Evolutionary conservation across 441 rosid genomes (phyloP).

Genomic region (Pelargonium fulgidum): DNA sequence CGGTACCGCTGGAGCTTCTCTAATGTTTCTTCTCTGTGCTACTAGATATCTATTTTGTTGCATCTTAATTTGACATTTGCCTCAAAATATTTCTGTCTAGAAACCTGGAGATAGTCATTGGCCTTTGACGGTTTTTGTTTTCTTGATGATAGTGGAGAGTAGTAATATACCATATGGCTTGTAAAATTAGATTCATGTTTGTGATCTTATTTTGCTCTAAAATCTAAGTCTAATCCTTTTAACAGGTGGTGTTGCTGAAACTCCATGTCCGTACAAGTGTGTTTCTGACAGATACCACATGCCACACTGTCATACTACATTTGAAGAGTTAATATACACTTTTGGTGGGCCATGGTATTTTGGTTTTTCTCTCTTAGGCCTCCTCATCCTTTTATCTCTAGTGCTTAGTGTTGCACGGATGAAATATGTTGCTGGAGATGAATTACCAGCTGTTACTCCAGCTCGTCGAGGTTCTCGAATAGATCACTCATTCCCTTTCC

Average conservation of each 20-base stretch:
- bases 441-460: slow-evolving; percentile 50
- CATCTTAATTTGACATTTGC: slow-evolving; percentile 1
- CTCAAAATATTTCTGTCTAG: not conserved
- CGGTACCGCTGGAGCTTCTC: slow-evolving; percentile 32
- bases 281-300: slow-evolving; percentile 77
- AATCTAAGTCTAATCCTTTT: slow-evolving; percentile 12
- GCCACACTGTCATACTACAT: slow-evolving; percentile 85
- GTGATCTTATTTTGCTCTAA: slow-evolving; percentile 13
- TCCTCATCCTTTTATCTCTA: slow-evolving; percentile 72
- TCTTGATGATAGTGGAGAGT: not conserved
- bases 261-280: slow-evolving; percentile 79
- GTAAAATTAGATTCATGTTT: not conserved
- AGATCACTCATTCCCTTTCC: slow-evolving; percentile 81
- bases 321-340: slow-evolving; percentile 83
- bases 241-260: slow-evolving; percentile 77
- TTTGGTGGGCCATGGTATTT: slow-evolving; percentile 95
- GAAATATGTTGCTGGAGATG: slow-evolving; percentile 82
- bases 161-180: not conserved
- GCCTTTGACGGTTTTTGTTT: slow-evolving; percentile 10
- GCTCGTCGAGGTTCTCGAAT: slow-evolving; percentile 56
- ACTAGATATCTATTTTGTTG: slow-evolving; percentile 3
- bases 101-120: slow-evolving; percentile 11
- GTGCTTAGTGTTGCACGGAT: slow-evolving; percentile 88
- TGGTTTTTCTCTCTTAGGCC: slow-evolving; percentile 58
- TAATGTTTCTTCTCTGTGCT: slow-evolving; percentile 11